phyloP scores from a whole-genome alignment of 345 rosid genomes.

The Camelina laxa region DNA sequence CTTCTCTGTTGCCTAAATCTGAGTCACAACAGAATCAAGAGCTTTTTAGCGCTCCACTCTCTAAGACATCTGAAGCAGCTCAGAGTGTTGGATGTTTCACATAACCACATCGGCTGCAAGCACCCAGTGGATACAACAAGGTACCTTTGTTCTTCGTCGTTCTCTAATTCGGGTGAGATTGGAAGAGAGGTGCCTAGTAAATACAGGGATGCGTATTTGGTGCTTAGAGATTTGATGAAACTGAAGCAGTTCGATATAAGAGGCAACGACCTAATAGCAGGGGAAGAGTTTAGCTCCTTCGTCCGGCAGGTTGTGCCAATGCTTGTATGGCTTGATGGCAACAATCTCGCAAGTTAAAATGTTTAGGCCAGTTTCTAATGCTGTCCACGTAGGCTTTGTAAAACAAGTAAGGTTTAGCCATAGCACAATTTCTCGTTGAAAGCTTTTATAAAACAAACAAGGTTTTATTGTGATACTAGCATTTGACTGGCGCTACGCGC shows the following conservation, averaged over 20 bases:
- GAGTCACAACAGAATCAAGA: constrained; percentile 1
- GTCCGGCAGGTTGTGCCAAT: neutral
- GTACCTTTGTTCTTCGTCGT: neutral
- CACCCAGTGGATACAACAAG: neutral
- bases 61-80: constrained; percentile 3
- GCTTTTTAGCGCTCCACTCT: neutral
- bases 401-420: no score
- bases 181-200: neutral
- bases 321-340: neutral
- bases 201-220: neutral
- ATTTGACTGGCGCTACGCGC: no score
- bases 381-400: no score
- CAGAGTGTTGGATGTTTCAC: neutral
- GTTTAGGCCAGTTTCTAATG: neutral
- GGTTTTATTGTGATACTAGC: no score
- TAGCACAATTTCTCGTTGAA: no score
- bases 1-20: neutral
- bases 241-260: neutral
- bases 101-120: neutral
- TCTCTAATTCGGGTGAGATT: neutral
- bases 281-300: neutral
- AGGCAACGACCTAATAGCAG: neutral
- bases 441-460: no score
- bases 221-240: neutral
- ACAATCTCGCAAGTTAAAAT: neutral